phyloP scores from a whole-genome alignment of 805 yeast species.

The Maudiozyma barnettii region DNA sequence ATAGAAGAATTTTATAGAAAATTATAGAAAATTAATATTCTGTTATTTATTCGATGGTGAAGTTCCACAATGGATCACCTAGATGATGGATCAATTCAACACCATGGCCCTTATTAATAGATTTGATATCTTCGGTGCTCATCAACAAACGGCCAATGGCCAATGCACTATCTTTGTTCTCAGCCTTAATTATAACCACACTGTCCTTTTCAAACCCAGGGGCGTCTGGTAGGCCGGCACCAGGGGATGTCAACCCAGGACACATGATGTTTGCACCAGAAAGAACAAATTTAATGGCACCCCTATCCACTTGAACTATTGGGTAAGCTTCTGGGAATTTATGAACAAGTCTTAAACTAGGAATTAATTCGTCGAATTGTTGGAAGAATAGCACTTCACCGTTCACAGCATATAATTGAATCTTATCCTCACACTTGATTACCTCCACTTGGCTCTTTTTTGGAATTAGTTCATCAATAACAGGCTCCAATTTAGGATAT shows the following conservation, averaged over 20 bases:
- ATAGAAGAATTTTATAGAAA: not conserved
- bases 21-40: not conserved
- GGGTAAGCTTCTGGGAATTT: conserved; percentile 80
- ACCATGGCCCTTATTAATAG: conserved; percentile 79
- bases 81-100: conserved; percentile 73
- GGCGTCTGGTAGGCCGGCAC: conserved; percentile 74
- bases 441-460: conserved; percentile 75
- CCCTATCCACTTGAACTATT: conserved; percentile 82
- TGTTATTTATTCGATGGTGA: conserved; percentile 36
- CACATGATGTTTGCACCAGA: conserved; percentile 97
- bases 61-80: conserved; percentile 84
- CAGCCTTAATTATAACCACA: conserved; percentile 80
- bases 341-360: conserved; percentile 67
- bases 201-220: conserved; percentile 46
- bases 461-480: conserved; percentile 75
- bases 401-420: conserved; percentile 66
- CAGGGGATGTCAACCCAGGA: conserved; percentile 82
- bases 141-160: conserved; percentile 82
- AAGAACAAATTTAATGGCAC: conserved; percentile 91
- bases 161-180: conserved; percentile 83
- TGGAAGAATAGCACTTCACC: conserved; percentile 70
- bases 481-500: conserved; percentile 65
- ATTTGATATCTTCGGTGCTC: conserved; percentile 84
- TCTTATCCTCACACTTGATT: conserved; percentile 83
- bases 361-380: conserved; percentile 70